Evolutionary conservation across 2,329 filamentous ascomycete genomes (phyloP).

Genomic region (Escovopsis sp.): DNA sequence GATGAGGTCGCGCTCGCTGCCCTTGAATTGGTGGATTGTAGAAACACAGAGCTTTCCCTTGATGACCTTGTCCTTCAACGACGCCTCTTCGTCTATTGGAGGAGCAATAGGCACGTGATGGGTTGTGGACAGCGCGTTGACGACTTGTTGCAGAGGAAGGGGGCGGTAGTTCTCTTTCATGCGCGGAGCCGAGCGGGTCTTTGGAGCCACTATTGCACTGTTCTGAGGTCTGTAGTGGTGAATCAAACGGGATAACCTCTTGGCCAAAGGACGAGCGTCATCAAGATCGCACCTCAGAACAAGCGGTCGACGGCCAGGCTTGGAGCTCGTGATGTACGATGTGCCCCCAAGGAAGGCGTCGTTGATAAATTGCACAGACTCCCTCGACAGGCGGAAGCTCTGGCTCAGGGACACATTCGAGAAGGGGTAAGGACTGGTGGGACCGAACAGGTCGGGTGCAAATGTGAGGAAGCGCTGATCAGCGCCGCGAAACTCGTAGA

Average conservation of each 20-base stretch:
- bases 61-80: slow-evolving; percentile 12
- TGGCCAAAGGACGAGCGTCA: slow-evolving; percentile 6
- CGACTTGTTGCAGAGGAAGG: not conserved
- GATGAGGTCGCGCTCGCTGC: slow-evolving; percentile 16
- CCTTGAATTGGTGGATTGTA: slow-evolving; percentile 20
- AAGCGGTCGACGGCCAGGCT: slow-evolving; percentile 14
- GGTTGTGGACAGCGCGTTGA: not conserved
- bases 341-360: slow-evolving; percentile 12
- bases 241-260: not conserved
- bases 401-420: not conserved
- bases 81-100: not conserved
- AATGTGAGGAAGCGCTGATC: slow-evolving; percentile 15
- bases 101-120: not conserved
- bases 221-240: slow-evolving; percentile 1
- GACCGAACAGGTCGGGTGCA: slow-evolving; percentile 6
- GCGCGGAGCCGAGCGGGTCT: not conserved
- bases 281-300: slow-evolving; percentile 10
- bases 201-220: not conserved
- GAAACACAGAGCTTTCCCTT: slow-evolving; percentile 16
- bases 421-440: not conserved
- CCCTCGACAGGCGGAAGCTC: slow-evolving; percentile 14
- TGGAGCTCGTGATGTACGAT: slow-evolving; percentile 14
- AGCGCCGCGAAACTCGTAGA: slow-evolving; percentile 15
- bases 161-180: not conserved
- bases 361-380: slow-evolving; percentile 15